Evolutionary conservation across 2,329 filamentous ascomycete species (phyloP).

Genomic region (Colletotrichum liriopes): DNA sequence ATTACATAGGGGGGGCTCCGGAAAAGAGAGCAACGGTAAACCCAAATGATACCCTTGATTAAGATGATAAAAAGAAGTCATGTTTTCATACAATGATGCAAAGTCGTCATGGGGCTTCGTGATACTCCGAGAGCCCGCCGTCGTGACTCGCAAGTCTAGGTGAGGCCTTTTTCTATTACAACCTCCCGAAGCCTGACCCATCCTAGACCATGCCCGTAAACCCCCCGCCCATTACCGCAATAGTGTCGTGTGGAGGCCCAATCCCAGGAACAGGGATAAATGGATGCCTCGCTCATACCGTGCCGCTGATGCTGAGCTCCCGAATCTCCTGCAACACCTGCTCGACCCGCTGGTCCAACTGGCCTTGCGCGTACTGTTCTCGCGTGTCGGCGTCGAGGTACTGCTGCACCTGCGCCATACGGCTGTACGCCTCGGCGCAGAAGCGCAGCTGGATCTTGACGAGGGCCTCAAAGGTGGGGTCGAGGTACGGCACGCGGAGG

Average conservation of each 20-base stretch:
- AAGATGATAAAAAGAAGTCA: slow-evolving; percentile 31
- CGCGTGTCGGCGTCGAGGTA: slow-evolving; percentile 96
- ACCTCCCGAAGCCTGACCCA: background rate
- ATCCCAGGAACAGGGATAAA: background rate
- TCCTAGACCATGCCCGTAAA: slow-evolving; percentile 12
- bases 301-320: slow-evolving; percentile 91
- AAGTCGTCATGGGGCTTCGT: slow-evolving; percentile 12
- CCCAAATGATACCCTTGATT: slow-evolving; percentile 40
- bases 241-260: background rate
- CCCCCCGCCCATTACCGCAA: slow-evolving; percentile 24
- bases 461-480: slow-evolving; percentile 96
- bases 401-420: slow-evolving; percentile 99
- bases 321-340: slow-evolving; percentile 97
- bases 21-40: slow-evolving; percentile 3
- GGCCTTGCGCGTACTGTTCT: slow-evolving; percentile 95
- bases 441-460: slow-evolving; percentile 99
- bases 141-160: slow-evolving; percentile 31
- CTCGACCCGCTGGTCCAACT: slow-evolving; percentile 92
- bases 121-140: background rate
- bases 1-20: background rate
- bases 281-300: slow-evolving; percentile 62
- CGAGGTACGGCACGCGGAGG: slow-evolving; percentile 94
- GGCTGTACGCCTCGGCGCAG: slow-evolving; percentile 96
- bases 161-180: slow-evolving; percentile 28
- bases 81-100: slow-evolving; percentile 37